Conservation (phyloP, 2,329 filamentous ascomycete species). For the Aspergillus glaucus region DNA sequence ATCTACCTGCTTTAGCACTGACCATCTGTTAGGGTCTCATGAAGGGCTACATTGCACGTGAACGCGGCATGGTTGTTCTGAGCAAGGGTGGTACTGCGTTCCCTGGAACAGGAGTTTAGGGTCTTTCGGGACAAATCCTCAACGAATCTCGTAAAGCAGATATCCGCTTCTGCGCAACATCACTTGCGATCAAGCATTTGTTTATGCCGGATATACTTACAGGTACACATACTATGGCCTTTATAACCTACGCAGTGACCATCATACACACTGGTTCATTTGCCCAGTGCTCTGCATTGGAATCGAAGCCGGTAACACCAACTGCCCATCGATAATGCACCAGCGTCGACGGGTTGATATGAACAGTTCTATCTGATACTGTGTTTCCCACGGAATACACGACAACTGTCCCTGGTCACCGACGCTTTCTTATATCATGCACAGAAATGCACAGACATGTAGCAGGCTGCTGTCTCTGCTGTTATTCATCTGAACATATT, state of each 20-base stretch:
- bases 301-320: too few relatives aligned
- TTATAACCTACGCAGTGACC: too few relatives aligned
- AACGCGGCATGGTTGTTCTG: slow-evolving; percentile 81
- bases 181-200: neutral
- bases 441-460: neutral
- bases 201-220: too few relatives aligned
- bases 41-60: slow-evolving; percentile 96
- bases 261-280: too few relatives aligned
- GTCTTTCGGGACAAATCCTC: neutral
- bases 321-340: too few relatives aligned
- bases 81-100: slow-evolving; percentile 84
- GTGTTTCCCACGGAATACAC: neutral
- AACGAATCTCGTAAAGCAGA: neutral
- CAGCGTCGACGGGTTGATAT: too few relatives aligned
- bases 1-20: neutral
- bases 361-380: neutral
- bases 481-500: neutral
- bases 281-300: too few relatives aligned
- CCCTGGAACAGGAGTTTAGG: slow-evolving; percentile 70
- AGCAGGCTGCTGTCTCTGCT: neutral
- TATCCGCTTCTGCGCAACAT: neutral
- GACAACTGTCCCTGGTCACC: too few relatives aligned
- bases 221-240: too few relatives aligned
- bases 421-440: neutral
- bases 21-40: slow-evolving; percentile 68